phyloP scores from a whole-genome alignment of 2,329 filamentous ascomycete genomes.

The Phialocephala subalpina region DNA sequence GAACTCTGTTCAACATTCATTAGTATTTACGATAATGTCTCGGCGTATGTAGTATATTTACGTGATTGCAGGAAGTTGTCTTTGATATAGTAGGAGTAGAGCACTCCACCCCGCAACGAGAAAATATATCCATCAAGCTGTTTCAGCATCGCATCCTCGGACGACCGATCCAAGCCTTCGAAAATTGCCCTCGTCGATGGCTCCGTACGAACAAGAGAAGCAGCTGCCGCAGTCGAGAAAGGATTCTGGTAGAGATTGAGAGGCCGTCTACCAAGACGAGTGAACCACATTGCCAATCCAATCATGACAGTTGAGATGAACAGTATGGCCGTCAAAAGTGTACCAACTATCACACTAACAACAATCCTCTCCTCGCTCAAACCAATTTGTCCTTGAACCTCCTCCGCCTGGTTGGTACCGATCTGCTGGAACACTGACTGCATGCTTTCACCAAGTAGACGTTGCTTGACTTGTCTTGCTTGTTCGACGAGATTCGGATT shows the following conservation, averaged over 20 bases:
- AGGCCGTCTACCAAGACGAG: slow-evolving; percentile 22
- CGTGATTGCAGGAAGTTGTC: slow-evolving; percentile 14
- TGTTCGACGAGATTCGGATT: slow-evolving; percentile 21
- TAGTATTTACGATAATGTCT: neutral
- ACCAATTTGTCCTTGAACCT: slow-evolving; percentile 7
- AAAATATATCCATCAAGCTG: slow-evolving; percentile 25
- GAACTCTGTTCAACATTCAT: neutral
- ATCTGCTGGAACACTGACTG: slow-evolving; percentile 19
- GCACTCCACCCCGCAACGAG: slow-evolving; percentile 19
- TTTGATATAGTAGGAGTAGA: slow-evolving; percentile 23
- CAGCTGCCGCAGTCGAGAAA: slow-evolving; percentile 13
- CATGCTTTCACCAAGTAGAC: slow-evolving; percentile 31
- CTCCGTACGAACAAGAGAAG: slow-evolving; percentile 23
- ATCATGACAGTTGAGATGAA: slow-evolving; percentile 24
- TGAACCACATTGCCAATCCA: slow-evolving; percentile 17
- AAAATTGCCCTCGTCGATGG: slow-evolving; percentile 24
- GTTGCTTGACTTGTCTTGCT: slow-evolving; percentile 29
- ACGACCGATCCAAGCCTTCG: slow-evolving; percentile 26
- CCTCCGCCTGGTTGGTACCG: slow-evolving; percentile 12
- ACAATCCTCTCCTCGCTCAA: slow-evolving; percentile 22
- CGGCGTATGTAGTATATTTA: neutral
- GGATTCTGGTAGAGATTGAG: slow-evolving; percentile 29
- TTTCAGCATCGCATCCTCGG: slow-evolving; percentile 22
- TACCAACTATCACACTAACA: slow-evolving; percentile 24
- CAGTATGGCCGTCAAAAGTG: slow-evolving; percentile 19